Evolutionary conservation across 1,284 basidiomycete genomes (phyloP).

Genomic region (Schizophyllum amplum): DNA sequence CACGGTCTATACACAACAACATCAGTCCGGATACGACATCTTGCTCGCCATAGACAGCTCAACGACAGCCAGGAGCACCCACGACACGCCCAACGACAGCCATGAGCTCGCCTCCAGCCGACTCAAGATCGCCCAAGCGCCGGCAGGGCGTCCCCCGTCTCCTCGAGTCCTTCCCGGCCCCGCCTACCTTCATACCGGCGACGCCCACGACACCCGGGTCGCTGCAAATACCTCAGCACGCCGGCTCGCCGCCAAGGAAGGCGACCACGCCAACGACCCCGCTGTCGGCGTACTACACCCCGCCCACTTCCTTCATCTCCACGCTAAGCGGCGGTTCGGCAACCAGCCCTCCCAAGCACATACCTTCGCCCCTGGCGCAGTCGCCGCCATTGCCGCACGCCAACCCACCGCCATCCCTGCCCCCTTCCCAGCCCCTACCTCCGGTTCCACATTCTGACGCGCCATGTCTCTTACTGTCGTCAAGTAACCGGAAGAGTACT

Average conservation of each 20-base stretch:
- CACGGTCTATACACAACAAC: background rate
- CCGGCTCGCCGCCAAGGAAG: background rate
- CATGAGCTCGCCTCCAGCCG: background rate
- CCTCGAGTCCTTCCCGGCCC: slow-evolving; percentile 8
- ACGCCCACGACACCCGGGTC: background rate
- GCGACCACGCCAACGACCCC: background rate
- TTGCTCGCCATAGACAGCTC: background rate
- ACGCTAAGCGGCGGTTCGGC: background rate
- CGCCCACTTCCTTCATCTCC: background rate
- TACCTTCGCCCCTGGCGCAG: background rate
- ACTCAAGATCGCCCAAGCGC: slow-evolving; percentile 2
- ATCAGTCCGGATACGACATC: background rate
- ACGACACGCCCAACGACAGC: background rate
- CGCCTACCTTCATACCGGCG: slow-evolving; percentile 10
- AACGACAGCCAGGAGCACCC: background rate
- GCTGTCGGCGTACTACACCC: background rate
- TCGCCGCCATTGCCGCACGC: background rate
- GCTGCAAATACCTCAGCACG: background rate
- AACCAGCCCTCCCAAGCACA: background rate
- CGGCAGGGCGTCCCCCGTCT: slow-evolving; percentile 6
- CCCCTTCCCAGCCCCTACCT: slow-evolving; percentile 12
- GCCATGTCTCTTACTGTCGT: slow-evolving; percentile 9
- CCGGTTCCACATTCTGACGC: slow-evolving; percentile 12
- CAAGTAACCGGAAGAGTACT: background rate
- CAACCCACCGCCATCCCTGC: slow-evolving; percentile 13